These are phyloP conservation scores for Arachis hypogaea DNA, from an alignment of 306 rosid species.

Conservation along the genomic window DNA sequence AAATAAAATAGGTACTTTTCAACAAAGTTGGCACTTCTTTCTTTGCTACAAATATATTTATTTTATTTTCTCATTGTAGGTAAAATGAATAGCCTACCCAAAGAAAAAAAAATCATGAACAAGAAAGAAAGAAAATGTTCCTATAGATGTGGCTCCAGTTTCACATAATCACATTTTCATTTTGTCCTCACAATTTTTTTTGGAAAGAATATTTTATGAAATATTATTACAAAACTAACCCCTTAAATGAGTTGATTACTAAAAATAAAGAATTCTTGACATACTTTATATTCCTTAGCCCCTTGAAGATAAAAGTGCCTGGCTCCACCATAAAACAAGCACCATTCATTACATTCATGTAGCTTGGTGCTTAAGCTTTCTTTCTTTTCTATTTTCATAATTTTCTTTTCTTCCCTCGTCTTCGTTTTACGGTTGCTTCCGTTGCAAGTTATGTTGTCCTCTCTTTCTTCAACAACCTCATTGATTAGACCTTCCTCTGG, in stretches of 20 bases:
- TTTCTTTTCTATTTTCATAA: conserved; percentile 20
- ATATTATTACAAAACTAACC: background rate
- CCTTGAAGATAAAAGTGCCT: conserved; percentile 41
- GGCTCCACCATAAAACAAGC: conserved; percentile 44
- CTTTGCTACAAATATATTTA: no score
- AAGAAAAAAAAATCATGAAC: no score
- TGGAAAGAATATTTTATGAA: no score
- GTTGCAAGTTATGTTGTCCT: background rate
- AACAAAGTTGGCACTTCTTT: no score
- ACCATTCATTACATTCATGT: conserved; percentile 9
- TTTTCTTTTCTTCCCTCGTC: background rate
- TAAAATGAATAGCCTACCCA: no score
- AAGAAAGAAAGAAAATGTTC: no score
- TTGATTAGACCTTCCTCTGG: background rate
- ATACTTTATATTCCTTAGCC: conserved; percentile 37
- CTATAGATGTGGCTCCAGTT: no score
- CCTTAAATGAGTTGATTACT: conserved; percentile 27
- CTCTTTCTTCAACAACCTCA: conserved; percentile 18
- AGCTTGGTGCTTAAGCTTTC: conserved; percentile 25
- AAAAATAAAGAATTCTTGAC: conserved; percentile 38
- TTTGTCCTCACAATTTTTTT: no score
- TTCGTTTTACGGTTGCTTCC: conserved; percentile 12
- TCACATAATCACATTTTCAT: no score
- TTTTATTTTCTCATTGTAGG: no score
- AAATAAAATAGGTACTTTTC: no score